phyloP scores from a whole-genome alignment of 2,329 filamentous ascomycete species.

The Atkinsonella hypoxylon region DNA sequence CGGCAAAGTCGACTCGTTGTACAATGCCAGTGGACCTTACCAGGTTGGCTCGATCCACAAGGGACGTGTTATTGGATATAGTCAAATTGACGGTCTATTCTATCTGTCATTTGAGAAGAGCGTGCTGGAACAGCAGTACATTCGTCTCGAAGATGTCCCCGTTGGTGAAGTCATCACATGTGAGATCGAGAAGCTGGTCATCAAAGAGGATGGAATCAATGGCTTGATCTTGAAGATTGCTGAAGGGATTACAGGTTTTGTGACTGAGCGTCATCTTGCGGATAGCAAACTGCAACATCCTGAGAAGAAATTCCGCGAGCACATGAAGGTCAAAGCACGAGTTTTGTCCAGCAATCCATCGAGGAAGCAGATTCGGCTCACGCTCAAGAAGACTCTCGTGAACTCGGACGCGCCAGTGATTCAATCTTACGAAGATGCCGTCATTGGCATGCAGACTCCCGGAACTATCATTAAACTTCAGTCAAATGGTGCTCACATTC shows the following conservation, averaged over 20 bases:
- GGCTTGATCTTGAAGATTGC: constrained; percentile 75
- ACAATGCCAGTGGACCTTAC: constrained; percentile 64
- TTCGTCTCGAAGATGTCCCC: constrained; percentile 82
- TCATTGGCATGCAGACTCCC: constrained; percentile 63
- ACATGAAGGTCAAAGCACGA: constrained; percentile 70
- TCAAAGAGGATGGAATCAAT: constrained; percentile 65
- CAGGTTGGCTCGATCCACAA: constrained; percentile 68
- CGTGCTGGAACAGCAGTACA: constrained; percentile 74
- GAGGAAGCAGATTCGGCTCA: constrained; percentile 72
- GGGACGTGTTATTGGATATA: constrained; percentile 77
- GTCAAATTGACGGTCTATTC: constrained; percentile 73
- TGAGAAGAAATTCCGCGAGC: constrained; percentile 90
- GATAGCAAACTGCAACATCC: constrained; percentile 83
- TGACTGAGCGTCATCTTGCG: constrained; percentile 77
- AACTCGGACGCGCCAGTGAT: constrained; percentile 78
- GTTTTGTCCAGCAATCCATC: constrained; percentile 69
- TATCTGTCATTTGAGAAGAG: constrained; percentile 73
- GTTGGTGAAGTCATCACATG: constrained; percentile 72
- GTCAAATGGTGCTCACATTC: constrained; percentile 69
- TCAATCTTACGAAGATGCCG: constrained; percentile 62
- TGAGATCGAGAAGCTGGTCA: constrained; percentile 71
- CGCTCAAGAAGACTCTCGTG: constrained; percentile 86
- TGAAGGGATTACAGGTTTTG: constrained; percentile 79
- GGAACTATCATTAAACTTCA: constrained; percentile 81
- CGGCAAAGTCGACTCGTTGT: constrained; percentile 74